phyloP scores from a whole-genome alignment of 1,284 basidiomycete genomes.

The Fomes fomentarius region DNA sequence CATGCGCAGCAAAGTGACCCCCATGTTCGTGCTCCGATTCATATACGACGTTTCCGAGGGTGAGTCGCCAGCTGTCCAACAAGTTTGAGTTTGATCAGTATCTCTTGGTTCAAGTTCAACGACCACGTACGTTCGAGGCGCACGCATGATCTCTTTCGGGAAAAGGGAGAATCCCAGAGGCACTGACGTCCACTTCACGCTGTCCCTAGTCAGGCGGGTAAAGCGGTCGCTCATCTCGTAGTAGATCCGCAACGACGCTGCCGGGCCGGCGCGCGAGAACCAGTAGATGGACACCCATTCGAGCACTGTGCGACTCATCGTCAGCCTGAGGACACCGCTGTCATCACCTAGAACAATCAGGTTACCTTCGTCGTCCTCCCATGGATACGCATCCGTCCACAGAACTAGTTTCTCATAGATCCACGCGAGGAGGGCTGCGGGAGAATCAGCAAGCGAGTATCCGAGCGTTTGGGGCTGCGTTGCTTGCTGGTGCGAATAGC shows the following conservation, averaged over 20 bases:
- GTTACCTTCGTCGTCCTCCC: slow-evolving; percentile 53
- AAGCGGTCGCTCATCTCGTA: slow-evolving; percentile 37
- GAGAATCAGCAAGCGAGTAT: slow-evolving; percentile 58
- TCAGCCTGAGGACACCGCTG: background rate
- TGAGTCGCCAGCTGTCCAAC: slow-evolving; percentile 11
- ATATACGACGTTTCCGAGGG: slow-evolving; percentile 32
- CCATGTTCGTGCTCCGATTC: slow-evolving; percentile 24
- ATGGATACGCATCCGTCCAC: slow-evolving; percentile 55
- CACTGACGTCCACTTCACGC: slow-evolving; percentile 30
- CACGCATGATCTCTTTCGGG: slow-evolving; percentile 43
- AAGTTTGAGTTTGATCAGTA: background rate
- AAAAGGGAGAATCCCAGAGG: slow-evolving; percentile 53
- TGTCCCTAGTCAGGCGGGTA: background rate
- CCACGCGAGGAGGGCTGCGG: slow-evolving; percentile 58
- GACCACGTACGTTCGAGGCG: slow-evolving; percentile 39
- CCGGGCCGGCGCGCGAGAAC: slow-evolving; percentile 58
- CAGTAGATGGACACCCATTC: slow-evolving; percentile 50
- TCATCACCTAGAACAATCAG: background rate
- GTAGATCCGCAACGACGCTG: slow-evolving; percentile 58
- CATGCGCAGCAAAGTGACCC: slow-evolving; percentile 34
- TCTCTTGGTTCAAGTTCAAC: slow-evolving; percentile 32
- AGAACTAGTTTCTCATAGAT: slow-evolving; percentile 59
- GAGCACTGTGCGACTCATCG: background rate
- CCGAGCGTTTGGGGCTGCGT: slow-evolving; percentile 45
- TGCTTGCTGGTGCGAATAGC: slow-evolving; percentile 35